Conservation (phyloP, 176 grass and related monocot species). For the Chloris gayana region DNA sequence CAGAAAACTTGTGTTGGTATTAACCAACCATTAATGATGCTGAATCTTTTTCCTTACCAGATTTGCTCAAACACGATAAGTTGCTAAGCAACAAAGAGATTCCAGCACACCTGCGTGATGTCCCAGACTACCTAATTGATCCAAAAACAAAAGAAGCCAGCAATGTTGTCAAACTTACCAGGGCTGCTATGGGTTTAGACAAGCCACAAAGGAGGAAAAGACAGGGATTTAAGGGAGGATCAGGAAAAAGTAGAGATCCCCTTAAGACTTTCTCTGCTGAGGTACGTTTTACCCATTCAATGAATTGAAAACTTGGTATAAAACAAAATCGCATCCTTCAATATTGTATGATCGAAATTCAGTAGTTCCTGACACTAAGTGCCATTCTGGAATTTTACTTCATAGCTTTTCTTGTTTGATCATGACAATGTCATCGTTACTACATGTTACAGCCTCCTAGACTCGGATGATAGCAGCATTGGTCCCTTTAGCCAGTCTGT, state of each 20-base stretch:
- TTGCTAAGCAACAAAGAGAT: slow-evolving; percentile 83
- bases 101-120: slow-evolving; percentile 71
- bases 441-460: not conserved
- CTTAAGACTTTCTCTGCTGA: slow-evolving; percentile 90
- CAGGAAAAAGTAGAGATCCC: slow-evolving; percentile 77
- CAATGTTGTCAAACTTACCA: slow-evolving; percentile 73
- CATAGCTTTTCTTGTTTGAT: slow-evolving; percentile 23
- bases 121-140: slow-evolving; percentile 91
- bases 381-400: not conserved
- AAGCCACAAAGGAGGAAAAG: slow-evolving; percentile 52
- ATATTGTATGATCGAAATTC: not conserved
- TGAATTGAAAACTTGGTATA: slow-evolving; percentile 12
- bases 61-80: slow-evolving; percentile 95
- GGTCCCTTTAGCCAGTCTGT: not conserved
- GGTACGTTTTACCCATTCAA: slow-evolving; percentile 48
- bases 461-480: not conserved
- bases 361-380: not conserved
- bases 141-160: slow-evolving; percentile 86
- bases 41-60: slow-evolving; percentile 44
- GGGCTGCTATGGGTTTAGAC: slow-evolving; percentile 81
- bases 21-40: slow-evolving; percentile 2
- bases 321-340: not conserved
- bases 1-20: slow-evolving; percentile 15
- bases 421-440: not conserved
- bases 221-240: slow-evolving; percentile 73